Base-by-base conservation (phyloP, 1,284 basidiomycete genomes). In the Chalciporus sp. region DNA sequence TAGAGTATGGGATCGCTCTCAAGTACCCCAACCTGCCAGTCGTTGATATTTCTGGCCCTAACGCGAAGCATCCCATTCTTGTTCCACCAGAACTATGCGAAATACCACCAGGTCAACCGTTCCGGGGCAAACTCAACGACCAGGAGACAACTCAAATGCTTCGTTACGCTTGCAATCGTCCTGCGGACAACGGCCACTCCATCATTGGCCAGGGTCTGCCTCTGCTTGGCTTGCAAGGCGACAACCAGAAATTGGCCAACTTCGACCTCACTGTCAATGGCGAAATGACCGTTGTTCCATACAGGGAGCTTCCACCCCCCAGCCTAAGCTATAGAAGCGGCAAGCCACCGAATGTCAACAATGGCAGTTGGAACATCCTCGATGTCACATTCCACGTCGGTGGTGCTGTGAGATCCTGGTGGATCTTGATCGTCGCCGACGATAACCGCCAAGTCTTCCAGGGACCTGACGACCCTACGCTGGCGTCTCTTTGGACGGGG, bases 341-440 rank as follows among this genome's bases (percentile, higher is more conserved):
- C 1, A 67, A 61, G 8, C 66, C 71, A 16, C 61, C 74, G 1
- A 75, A 69, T 7, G 74, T 82, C 12, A 71, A 61, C 26, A 79
- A 85, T 39, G 89, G 84, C 0, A 78, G 79, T 26, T 92, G 90
- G 90, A 90, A 90, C 58, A 83, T 90, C 49, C 63, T 85, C 26
- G 75, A 85, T 20, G 83, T 86, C 48, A 81, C 82, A 62, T 88
- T 90, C 64, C 82, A 85, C 28, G 62, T 64, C 2, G 80, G 80
- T 0, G 83, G 74, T 0, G 58, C 52, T 2, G 75, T 88, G 20
- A 46, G 63, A 11, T 74, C 72, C 44, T 88, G 84, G 84, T 83
- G 80, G 68, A 79, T 88, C 6, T 57, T 89, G 2, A 76, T 83
- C 12, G 76, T 90, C 17, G 69, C 74, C 17, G 86, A 88, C 17